phyloP scores from a whole-genome alignment of 140 eudicot species.

The Eryngium alpinum region DNA sequence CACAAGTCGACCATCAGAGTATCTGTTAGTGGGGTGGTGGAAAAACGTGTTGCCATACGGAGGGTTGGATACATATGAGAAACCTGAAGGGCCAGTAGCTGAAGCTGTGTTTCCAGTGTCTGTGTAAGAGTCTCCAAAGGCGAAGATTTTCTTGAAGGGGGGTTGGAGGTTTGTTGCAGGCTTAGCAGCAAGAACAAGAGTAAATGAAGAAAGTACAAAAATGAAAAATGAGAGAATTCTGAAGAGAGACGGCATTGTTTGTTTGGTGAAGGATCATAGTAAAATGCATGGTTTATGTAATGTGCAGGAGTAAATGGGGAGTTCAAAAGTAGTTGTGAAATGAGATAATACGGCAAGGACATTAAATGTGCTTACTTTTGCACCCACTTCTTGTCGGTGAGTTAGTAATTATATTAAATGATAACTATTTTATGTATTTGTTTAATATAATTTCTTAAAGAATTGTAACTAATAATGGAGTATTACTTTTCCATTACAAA shows the following conservation, averaged over 20 bases:
- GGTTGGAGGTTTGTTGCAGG: not conserved
- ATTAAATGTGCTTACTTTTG: not conserved
- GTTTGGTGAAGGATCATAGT: not conserved
- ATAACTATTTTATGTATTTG: not conserved
- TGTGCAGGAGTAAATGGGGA: not conserved
- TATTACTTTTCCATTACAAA: not conserved
- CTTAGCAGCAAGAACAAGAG: not conserved
- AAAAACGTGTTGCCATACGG: conserved; percentile 86
- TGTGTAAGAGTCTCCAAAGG: conserved; percentile 90
- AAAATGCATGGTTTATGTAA: not conserved
- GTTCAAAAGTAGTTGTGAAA: not conserved
- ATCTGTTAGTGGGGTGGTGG: conserved; percentile 92
- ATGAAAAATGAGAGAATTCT: not conserved
- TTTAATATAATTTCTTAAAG: not conserved
- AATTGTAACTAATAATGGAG: not conserved
- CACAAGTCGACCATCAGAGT: conserved; percentile 80
- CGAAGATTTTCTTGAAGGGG: conserved; percentile 51
- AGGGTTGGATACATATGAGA: conserved; percentile 50
- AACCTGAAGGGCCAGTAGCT: conserved; percentile 47
- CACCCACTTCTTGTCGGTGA: conserved; percentile 6
- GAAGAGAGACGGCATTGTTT: not conserved
- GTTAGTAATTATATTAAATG: not conserved
- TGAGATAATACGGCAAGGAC: not conserved
- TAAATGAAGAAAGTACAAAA: conserved; percentile 16
- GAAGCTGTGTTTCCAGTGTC: conserved; percentile 87